Evolutionary conservation across 179 eudicot genomes (phyloP), one percentile per base, ranked within the genome.

Genomic region (Heliamphora pulchella): DNA sequence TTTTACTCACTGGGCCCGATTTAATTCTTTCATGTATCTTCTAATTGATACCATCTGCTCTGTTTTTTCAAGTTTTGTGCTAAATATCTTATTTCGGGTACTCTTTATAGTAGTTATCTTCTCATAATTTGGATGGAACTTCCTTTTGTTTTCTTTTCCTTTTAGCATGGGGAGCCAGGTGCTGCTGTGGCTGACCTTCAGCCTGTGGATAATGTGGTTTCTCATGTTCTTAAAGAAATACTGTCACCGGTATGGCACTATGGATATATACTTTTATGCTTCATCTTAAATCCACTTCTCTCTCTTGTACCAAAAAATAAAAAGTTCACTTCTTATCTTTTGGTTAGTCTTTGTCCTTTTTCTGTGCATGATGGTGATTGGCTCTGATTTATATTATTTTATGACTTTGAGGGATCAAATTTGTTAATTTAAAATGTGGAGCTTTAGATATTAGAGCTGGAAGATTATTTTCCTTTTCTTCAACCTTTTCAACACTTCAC

Each of bases 131-230:
- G 22, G 54, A 39, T 31, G 50, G 46, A 53, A 54, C 7, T 67
- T 41, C 18, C 41, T 51, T 67, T 46, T 62, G 18, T 18, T 67
- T 43, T 20, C 65, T 67, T 41, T 46, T 70, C n/a, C 44, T 87
- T 85, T 84, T 94, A 96, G 99, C 99, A 96, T 86, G 99, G 99
- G 71, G 98, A 96, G 88, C 91, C 93, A 78, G 99, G 99, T 81
- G 97, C 96, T 86, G 94, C 96, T 86, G 97, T 94, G 78, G 92
- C 93, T 81, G 98, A 94, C 82, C 53, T 92, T 79, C 96, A 96
- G 88, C 93, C 97, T 72, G 98, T 86, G 78, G 98, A 94, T 84
- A 82, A 88, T 75, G 86, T 96, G 75, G 92, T 96, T 81, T 89
- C 91, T 85, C 99, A 92, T 88, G 91, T 92, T 89, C 94, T 96